Conservation (phyloP, 345 rosid genomes). For the Microthlaspi erraticum region DNA sequence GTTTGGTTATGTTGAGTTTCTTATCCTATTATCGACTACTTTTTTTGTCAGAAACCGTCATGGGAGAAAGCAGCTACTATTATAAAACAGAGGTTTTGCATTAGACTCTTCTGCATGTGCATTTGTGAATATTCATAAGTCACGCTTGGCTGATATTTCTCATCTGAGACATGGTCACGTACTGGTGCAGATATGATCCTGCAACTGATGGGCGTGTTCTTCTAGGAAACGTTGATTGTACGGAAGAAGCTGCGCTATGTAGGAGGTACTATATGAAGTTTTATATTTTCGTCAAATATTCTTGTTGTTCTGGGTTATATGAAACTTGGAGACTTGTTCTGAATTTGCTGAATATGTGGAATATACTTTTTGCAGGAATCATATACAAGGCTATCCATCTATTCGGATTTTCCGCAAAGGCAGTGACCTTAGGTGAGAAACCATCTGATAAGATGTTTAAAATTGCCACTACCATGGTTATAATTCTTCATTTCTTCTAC, state of each 20-base stretch:
- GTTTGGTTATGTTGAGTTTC: slow-evolving; percentile 29
- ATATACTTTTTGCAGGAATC: slow-evolving; percentile 62
- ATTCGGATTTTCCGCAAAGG: slow-evolving; percentile 98
- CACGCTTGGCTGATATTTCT: slow-evolving; percentile 5
- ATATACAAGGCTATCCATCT: slow-evolving; percentile 97
- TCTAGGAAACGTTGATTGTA: slow-evolving; percentile 89
- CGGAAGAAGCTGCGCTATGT: slow-evolving; percentile 72
- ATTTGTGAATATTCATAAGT: slow-evolving; percentile 13
- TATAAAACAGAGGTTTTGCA: slow-evolving; percentile 77
- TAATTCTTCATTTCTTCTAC: slow-evolving; percentile 5
- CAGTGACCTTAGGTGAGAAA: slow-evolving; percentile 75
- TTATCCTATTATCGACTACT: slow-evolving; percentile 3
- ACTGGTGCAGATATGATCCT: slow-evolving; percentile 78
- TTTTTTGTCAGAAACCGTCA: slow-evolving; percentile 76
- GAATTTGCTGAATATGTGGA: slow-evolving; percentile 19
- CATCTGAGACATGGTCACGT: slow-evolving; percentile 31
- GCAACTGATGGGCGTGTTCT: slow-evolving; percentile 93
- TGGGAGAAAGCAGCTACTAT: slow-evolving; percentile 96
- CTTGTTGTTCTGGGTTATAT: slow-evolving; percentile 19
- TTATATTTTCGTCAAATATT: slow-evolving; percentile 24
- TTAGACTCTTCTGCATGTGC: slow-evolving; percentile 21
- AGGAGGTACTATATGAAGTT: slow-evolving; percentile 60
- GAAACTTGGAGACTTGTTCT: slow-evolving; percentile 26
- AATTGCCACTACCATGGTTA: slow-evolving; percentile 19
- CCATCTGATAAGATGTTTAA: slow-evolving; percentile 24